Evolutionary conservation across 108 stramenopile species (phyloP).

Genomic region (Nitzschia sp.): DNA sequence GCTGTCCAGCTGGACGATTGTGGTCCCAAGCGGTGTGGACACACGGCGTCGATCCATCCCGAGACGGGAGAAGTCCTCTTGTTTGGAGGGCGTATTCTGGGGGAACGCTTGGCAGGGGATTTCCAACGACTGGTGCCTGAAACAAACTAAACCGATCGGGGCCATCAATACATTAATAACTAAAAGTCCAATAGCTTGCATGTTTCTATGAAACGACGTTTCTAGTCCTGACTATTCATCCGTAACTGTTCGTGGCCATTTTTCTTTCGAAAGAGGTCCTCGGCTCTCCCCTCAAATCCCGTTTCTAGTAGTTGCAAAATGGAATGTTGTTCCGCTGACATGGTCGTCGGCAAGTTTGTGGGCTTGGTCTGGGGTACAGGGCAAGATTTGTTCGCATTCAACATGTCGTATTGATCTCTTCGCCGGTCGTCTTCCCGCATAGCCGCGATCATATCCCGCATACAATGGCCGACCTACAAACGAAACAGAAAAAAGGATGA

Average conservation of each 20-base stretch:
- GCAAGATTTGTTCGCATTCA: not conserved
- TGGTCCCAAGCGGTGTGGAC: conserved; percentile 63
- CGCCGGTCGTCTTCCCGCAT: conserved; percentile 7
- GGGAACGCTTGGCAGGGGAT: conserved; percentile 66
- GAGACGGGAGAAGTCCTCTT: conserved; percentile 57
- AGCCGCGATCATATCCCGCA: conserved; percentile 25
- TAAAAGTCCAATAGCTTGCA: too few relatives aligned
- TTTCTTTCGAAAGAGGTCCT: not conserved
- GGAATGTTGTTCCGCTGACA: conserved; percentile 5
- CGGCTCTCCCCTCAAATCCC: conserved; percentile 9
- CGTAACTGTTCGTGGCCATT: too few relatives aligned
- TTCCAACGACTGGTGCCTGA: conserved; percentile 60
- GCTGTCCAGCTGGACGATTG: conserved; percentile 22
- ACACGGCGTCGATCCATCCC: conserved; percentile 56
- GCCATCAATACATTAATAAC: too few relatives aligned
- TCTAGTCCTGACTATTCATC: too few relatives aligned
- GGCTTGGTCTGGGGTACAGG: not conserved
- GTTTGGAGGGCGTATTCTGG: conserved; percentile 73
- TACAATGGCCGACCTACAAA: conserved; percentile 29
- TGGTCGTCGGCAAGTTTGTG: not conserved
- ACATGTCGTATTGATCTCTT: conserved; percentile 8
- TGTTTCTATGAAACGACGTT: too few relatives aligned
- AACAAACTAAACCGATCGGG: too few relatives aligned
- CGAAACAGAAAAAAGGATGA: too few relatives aligned
- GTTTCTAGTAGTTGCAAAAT: conserved; percentile 5